Percentiles rank a stretch among this genome's conserved stretches.
phyloP scores from a whole-genome alignment of 768 basidiomycete species.

The Hericium coralloides region DNA sequence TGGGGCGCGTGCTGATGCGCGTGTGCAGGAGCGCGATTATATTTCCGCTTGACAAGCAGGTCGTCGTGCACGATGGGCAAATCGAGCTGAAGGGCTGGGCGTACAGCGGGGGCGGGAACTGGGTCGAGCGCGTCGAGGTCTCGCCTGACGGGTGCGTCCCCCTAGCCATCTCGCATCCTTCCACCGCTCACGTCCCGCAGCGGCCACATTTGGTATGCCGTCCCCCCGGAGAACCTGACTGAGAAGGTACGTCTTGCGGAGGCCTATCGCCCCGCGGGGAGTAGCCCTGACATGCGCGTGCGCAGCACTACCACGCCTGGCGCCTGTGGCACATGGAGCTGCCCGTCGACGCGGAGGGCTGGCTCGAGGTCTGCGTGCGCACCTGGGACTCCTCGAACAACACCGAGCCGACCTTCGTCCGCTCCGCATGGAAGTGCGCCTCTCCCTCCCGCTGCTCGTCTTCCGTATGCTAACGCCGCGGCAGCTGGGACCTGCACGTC shows the following conservation, averaged over 20 bases:
- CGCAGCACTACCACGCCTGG: conserved; percentile 46
- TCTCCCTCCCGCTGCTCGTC: background rate
- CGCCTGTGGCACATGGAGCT: conserved; percentile 43
- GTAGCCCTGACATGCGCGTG: background rate
- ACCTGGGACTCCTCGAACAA: conserved; percentile 53
- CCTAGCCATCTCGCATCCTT: too few species aligned
- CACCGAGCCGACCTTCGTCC: conserved; percentile 45
- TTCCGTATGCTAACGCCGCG: background rate
- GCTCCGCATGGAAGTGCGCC: conserved; percentile 46
- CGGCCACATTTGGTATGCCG: conserved; percentile 43
- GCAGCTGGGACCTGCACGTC: conserved; percentile 44
- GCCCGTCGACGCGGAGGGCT: conserved; percentile 46
- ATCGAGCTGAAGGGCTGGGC: conserved; percentile 29
- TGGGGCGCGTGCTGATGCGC: background rate
- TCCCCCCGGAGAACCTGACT: conserved; percentile 36
- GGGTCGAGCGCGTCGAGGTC: conserved; percentile 49
- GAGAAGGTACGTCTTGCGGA: conserved; percentile 29
- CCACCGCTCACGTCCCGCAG: conserved; percentile 13
- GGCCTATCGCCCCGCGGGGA: background rate
- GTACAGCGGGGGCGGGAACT: conserved; percentile 33
- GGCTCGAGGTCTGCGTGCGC: conserved; percentile 47
- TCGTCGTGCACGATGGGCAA: conserved; percentile 39
- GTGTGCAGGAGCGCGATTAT: conserved; percentile 39
- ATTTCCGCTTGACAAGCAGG: conserved; percentile 33
- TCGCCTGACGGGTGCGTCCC: conserved; percentile 28